Base-by-base conservation (phyloP, 2,329 filamentous ascomycete genomes). In the Chrysosporium queenslandicum region DNA sequence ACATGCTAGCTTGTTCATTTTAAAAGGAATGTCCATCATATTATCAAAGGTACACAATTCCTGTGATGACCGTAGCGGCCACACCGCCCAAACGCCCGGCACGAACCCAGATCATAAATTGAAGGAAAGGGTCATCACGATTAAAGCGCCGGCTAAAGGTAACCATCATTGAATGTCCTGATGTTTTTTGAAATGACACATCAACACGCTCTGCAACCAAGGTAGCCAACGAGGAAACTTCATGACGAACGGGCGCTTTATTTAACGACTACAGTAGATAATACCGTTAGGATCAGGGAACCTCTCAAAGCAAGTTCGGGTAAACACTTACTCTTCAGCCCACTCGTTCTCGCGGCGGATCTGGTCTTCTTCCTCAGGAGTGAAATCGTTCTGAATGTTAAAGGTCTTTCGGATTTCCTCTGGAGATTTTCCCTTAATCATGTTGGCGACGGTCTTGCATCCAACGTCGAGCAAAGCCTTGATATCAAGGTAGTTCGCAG, bases 371-470 rank as follows among this genome's bases (percentile, higher is more conserved):
- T 98, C 92, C 72, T 98, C 92, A 2, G 91, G 88, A 0, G 92
- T 97, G 74, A 98, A 98, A 71, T 98, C 92, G 64, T 98, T 98
- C 65, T 94, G 92, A 65, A 98, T 98, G 75, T 98, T 98, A 77
- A 98, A 98, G 0, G 92, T 98, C 79, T 97, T 98, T 48, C 92
- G 87, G 64, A 98, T 98, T 76, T 98, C 92, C 70, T 98, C 92
- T 2, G 92, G 92, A 0, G 89, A 95, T 79, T 98, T 98, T 74
- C 92, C 92, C 86, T 98, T 98, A 78, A 98, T 98, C 92, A 98
- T 98, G 75, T 98, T 98, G 57, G 92, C 92, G 14, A 98, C 92
- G 0, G 92, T 98, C 81, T 98, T 98, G 82, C 92, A 98, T 57
- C 92, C 92, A 55, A 97, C 91, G 59, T 98, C 92, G 25, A 98